phyloP scores from a whole-genome alignment of 2,329 filamentous ascomycete species.

The Zasmidium citrigriseum region DNA sequence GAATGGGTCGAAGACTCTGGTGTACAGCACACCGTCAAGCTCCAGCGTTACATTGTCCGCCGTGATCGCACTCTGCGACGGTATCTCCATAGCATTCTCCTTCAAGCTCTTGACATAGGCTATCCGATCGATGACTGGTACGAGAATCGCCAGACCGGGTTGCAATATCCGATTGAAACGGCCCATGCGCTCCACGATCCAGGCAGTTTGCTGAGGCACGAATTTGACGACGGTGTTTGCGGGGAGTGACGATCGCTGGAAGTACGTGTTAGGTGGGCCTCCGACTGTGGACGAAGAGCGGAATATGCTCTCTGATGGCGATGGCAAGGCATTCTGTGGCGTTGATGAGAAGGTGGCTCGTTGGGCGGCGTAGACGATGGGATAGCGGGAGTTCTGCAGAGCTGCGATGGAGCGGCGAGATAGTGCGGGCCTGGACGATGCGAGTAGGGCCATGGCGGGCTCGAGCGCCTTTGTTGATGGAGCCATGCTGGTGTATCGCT shows the following conservation, averaged over 20 bases:
- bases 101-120: constrained; percentile 98
- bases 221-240: constrained; percentile 91
- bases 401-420: constrained; percentile 36
- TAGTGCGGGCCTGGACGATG: constrained; percentile 37
- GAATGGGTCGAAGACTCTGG: constrained; percentile 94
- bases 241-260: constrained; percentile 62
- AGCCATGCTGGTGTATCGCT: constrained; percentile 12
- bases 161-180: constrained; percentile 93
- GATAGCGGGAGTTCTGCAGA: constrained; percentile 35
- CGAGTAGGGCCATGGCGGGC: constrained; percentile 37
- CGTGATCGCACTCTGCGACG: constrained; percentile 95
- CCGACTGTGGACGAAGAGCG: constrained; percentile 28
- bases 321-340: constrained; percentile 28
- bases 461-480: constrained; percentile 16
- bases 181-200: constrained; percentile 99
- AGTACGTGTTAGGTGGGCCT: constrained; percentile 38
- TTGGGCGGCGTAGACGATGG: constrained; percentile 27
- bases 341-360: constrained; percentile 29
- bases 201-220: constrained; percentile 98
- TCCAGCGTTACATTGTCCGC: constrained; percentile 98
- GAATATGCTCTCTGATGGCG: constrained; percentile 37
- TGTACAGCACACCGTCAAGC: constrained; percentile 93
- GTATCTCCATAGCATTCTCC: constrained; percentile 94
- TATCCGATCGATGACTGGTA: constrained; percentile 91
- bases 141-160: constrained; percentile 83